A percentile compares a stretch with the other conserved stretches of the same genome.
Evolutionary conservation across 768 basidiomycete genomes (phyloP).

Genomic region (Russula foetens): DNA sequence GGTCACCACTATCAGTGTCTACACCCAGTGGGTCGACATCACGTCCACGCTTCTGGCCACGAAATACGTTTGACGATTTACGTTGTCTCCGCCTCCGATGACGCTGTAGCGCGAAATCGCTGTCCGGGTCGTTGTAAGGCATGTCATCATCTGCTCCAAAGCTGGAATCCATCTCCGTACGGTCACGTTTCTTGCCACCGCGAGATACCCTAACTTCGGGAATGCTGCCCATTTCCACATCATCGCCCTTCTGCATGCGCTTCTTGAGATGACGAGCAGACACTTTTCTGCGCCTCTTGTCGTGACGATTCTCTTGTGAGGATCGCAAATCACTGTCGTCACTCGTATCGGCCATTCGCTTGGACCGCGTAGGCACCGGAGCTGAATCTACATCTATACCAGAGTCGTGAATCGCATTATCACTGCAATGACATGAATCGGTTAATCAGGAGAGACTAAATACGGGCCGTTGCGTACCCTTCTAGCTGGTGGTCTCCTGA

Average conservation of each 20-base stretch:
- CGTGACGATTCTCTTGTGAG: constrained; percentile 13
- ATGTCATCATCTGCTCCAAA: constrained; percentile 58
- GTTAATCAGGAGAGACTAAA: not conserved
- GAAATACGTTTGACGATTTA: constrained; percentile 38
- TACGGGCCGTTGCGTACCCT: not conserved
- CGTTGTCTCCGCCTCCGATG: constrained; percentile 47
- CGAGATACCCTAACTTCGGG: constrained; percentile 14
- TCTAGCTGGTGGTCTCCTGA: not conserved
- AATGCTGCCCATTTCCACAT: constrained; percentile 40
- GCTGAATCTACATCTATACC: constrained; percentile 2
- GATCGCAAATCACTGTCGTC: constrained; percentile 17
- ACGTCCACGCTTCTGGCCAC: constrained; percentile 63
- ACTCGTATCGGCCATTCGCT: constrained; percentile 18
- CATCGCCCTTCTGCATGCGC: constrained; percentile 9
- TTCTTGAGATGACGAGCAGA: constrained; percentile 13
- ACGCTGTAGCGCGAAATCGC: constrained; percentile 36
- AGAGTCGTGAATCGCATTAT: not conserved
- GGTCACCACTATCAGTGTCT: constrained; percentile 33
- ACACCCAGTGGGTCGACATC: constrained; percentile 34
- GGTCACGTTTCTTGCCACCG: constrained; percentile 70
- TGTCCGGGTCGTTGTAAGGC: constrained; percentile 26
- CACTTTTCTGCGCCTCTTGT: constrained; percentile 20
- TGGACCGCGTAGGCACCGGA: constrained; percentile 3
- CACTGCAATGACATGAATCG: not conserved
- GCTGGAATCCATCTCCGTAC: constrained; percentile 61